Conservation (phyloP, 345 rosid genomes). For the Syzygium jambos region DNA sequence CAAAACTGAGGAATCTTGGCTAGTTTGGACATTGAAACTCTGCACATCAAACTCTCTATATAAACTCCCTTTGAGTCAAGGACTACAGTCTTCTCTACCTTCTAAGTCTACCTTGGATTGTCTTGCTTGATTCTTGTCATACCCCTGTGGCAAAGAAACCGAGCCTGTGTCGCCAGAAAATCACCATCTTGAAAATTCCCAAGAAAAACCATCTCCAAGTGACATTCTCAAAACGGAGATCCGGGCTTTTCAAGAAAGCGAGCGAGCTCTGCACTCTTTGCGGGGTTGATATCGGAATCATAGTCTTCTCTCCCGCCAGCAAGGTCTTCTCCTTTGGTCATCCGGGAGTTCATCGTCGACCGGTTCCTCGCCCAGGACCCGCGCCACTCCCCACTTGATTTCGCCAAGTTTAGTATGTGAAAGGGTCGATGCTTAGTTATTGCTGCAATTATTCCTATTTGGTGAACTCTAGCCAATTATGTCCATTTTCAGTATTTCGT, state of each 20-base stretch:
- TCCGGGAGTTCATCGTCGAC: conserved; percentile 12
- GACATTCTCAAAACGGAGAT: conserved; percentile 28
- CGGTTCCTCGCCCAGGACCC: conserved; percentile 10
- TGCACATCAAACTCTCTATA: not conserved
- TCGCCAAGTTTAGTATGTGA: not conserved
- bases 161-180: conserved; percentile 20
- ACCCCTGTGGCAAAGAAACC: conserved; percentile 17
- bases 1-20: not conserved
- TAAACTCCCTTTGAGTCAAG: not conserved
- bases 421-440: not conserved
- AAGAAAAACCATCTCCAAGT: conserved; percentile 23
- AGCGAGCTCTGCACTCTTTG: conserved; percentile 30
- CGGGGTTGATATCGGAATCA: conserved; percentile 22
- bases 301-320: conserved; percentile 26
- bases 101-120: not conserved
- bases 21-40: not conserved
- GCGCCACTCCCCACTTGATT: not conserved
- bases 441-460: not conserved
- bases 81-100: not conserved
- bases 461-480: not conserved
- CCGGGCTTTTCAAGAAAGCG: conserved; percentile 31
- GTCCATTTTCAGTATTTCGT: not conserved
- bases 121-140: not conserved
- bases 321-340: conserved; percentile 26
- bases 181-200: conserved; percentile 19